These are phyloP conservation scores for Phytophthora fragariae DNA, from an alignment of 352 stramenopile genomes.

Conservation along the genomic window DNA sequence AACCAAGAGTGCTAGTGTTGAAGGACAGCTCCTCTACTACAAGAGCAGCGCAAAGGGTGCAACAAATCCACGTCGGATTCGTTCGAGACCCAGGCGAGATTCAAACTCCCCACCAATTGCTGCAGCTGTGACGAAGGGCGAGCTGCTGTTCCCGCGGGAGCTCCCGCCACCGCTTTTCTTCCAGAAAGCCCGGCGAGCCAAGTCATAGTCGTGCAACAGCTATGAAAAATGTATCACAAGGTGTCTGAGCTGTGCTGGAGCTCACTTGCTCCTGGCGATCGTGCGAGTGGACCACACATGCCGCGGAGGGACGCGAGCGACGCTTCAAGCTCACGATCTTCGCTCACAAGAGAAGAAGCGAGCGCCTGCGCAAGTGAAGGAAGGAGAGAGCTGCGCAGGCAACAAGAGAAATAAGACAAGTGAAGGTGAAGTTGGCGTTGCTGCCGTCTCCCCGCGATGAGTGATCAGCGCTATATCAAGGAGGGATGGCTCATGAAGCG, in stretches of 20 bases:
- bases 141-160: constrained; percentile 32
- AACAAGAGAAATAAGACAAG: constrained; percentile 9
- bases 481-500: constrained; percentile 80
- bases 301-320: constrained; percentile 11
- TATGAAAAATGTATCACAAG: neutral
- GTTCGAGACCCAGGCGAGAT: neutral
- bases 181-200: constrained; percentile 36
- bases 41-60: constrained; percentile 1
- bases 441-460: constrained; percentile 27
- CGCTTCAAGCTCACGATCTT: constrained; percentile 32
- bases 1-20: neutral
- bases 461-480: constrained; percentile 57
- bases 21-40: constrained; percentile 12
- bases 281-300: neutral
- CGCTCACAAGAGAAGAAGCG: constrained; percentile 26
- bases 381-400: constrained; percentile 3
- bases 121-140: neutral
- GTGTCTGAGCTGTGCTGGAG: neutral
- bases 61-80: neutral
- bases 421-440: neutral
- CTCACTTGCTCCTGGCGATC: neutral
- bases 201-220: constrained; percentile 13
- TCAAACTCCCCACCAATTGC: neutral
- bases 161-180: constrained; percentile 60
- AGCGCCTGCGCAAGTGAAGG: constrained; percentile 5